Evolutionary conservation across 2,329 filamentous ascomycete genomes (phyloP).

Genomic region (Aspergillus japonicus): DNA sequence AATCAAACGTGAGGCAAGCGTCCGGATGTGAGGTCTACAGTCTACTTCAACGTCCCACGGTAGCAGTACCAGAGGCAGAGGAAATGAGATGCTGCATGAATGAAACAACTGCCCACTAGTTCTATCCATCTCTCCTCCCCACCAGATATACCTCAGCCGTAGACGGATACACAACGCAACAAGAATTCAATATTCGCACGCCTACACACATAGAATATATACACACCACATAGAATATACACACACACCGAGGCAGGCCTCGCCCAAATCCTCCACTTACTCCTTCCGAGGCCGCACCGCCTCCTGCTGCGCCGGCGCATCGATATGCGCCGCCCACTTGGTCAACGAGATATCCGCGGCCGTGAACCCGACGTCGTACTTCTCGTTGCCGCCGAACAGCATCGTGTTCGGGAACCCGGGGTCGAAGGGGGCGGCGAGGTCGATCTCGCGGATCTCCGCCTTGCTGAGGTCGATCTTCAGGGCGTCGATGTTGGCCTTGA

Average conservation of each 20-base stretch:
- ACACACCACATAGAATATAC: neutral
- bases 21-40: too few species aligned
- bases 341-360: conserved; percentile 11
- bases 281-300: conserved; percentile 4
- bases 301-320: conserved; percentile 4
- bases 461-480: conserved; percentile 52
- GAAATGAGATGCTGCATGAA: too few species aligned
- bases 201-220: too few species aligned
- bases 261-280: neutral
- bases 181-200: too few species aligned
- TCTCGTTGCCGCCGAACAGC: conserved; percentile 3
- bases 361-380: conserved; percentile 8
- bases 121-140: too few species aligned
- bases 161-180: too few species aligned
- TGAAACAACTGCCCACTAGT: too few species aligned
- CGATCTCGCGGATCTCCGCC: conserved; percentile 57
- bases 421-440: conserved; percentile 54
- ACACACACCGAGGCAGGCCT: neutral
- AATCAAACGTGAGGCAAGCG: too few species aligned
- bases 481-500: conserved; percentile 57
- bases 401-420: conserved; percentile 41
- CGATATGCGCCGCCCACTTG: conserved; percentile 10
- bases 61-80: too few species aligned
- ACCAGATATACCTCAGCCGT: too few species aligned
- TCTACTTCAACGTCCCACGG: too few species aligned